These are phyloP conservation scores for Elaeis oleifera DNA, from an alignment of 202 grass and related monocot genomes.

Conservation along the genomic window DNA sequence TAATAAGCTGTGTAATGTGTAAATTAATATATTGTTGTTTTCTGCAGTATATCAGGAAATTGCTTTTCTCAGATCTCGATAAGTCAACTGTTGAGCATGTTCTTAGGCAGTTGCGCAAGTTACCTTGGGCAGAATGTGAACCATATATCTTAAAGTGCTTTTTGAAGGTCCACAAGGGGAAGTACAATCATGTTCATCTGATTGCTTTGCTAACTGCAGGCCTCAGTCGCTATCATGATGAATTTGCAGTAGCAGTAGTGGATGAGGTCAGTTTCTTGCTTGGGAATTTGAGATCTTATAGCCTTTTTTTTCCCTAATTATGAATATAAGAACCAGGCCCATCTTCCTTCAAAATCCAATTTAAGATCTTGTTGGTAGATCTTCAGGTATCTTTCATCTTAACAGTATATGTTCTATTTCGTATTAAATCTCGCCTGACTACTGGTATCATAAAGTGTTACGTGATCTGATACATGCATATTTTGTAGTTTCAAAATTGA, in stretches of 20 bases:
- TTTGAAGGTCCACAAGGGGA: constrained; percentile 97
- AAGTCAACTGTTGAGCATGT: constrained; percentile 85
- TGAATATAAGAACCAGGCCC: not conserved
- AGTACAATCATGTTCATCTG: constrained; percentile 86
- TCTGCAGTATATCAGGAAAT: constrained; percentile 88
- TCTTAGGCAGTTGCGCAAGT: constrained; percentile 84
- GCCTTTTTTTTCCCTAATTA: not conserved
- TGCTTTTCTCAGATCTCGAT: constrained; percentile 94
- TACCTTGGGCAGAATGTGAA: constrained; percentile 95
- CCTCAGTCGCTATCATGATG: constrained; percentile 81
- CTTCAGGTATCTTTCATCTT: too few species aligned
- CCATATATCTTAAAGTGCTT: constrained; percentile 88
- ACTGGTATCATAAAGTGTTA: too few species aligned
- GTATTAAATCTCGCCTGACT: too few species aligned
- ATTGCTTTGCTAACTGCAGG: constrained; percentile 85
- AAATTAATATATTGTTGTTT: constrained; percentile 14
- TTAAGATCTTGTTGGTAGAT: too few species aligned
- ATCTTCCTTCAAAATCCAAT: not conserved
- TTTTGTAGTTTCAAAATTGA: too few species aligned
- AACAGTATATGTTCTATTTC: too few species aligned
- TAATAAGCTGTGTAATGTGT: constrained; percentile 3
- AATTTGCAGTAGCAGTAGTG: constrained; percentile 73
- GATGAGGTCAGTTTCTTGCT: constrained; percentile 59
- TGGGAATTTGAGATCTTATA: not conserved
- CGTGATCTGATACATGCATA: too few species aligned